These are phyloP conservation scores for Aspergillus cejpii DNA, from an alignment of 2,329 filamentous ascomycete genomes.

Conservation along the genomic window DNA sequence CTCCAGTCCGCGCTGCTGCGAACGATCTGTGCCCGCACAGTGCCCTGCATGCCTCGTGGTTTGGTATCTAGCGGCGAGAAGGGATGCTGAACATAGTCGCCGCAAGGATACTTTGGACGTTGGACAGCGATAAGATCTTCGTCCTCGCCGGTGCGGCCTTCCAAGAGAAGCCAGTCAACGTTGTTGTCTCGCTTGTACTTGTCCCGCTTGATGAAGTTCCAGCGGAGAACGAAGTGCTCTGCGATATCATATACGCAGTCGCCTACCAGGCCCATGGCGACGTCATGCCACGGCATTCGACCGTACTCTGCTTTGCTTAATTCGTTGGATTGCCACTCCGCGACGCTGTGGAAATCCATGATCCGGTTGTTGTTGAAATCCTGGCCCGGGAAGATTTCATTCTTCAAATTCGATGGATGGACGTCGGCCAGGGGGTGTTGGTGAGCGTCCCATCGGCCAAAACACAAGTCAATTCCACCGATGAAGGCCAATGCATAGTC, in stretches of 20 bases:
- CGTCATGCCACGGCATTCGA: constrained; percentile 98
- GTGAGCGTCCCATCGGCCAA: constrained; percentile 84
- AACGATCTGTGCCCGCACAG: constrained; percentile 75
- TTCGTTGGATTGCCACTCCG: constrained; percentile 90
- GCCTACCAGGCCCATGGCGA: constrained; percentile 83
- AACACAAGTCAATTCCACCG: constrained; percentile 89
- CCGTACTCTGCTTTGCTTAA: constrained; percentile 85
- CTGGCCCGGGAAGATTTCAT: constrained; percentile 89
- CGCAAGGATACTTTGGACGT: constrained; percentile 79
- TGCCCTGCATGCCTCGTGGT: constrained; percentile 58
- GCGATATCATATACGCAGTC: constrained; percentile 90
- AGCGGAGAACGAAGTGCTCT: constrained; percentile 87
- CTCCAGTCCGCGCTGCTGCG: constrained; percentile 91
- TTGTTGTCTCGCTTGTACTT: constrained; percentile 87
- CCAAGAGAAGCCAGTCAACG: constrained; percentile 78
- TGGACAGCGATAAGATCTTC: constrained; percentile 86
- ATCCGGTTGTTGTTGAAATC: constrained; percentile 98
- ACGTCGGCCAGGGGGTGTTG: constrained; percentile 82
- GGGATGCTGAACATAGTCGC: constrained; percentile 79
- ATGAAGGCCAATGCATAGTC: constrained; percentile 90
- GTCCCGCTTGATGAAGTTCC: constrained; percentile 96
- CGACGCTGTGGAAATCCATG: constrained; percentile 87
- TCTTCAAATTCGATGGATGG: constrained; percentile 71
- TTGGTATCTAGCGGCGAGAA: constrained; percentile 63
- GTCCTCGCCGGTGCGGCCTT: constrained; percentile 67